Percentiles rank a stretch among this genome's conserved stretches.
Evolutionary conservation across 805 yeast genomes (phyloP).

Genomic region (Ogataea nakhonphanomensis): DNA sequence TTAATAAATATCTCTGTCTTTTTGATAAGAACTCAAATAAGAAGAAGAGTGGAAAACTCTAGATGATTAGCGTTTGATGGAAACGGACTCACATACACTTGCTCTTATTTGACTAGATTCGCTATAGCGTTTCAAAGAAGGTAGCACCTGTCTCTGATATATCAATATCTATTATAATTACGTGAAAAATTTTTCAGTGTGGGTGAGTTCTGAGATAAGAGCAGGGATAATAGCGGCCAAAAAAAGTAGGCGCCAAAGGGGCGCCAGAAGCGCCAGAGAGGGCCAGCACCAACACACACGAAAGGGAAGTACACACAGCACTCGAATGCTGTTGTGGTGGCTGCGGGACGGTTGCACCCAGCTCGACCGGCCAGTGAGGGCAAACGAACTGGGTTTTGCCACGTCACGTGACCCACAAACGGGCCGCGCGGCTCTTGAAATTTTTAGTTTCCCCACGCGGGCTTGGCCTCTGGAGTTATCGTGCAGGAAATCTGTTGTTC

Average conservation of each 20-base stretch:
- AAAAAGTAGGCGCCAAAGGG: background rate
- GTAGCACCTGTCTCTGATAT: conserved; percentile 5
- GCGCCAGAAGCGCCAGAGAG: no score
- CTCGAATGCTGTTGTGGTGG: no score
- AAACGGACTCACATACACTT: conserved; percentile 7
- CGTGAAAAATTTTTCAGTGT: conserved; percentile 9
- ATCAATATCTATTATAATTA: conserved; percentile 6
- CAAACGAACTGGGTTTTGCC: no score
- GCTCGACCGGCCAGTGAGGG: no score
- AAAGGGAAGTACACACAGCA: no score
- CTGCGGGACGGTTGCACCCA: no score
- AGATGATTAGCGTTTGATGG: conserved; percentile 3
- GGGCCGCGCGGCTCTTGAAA: no score
- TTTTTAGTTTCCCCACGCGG: no score
- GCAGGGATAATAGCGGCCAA: background rate
- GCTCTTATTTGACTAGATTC: conserved; percentile 8
- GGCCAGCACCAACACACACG: no score
- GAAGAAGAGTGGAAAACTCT: conserved; percentile 8
- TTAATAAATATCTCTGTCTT: conserved; percentile 24
- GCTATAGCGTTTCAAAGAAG: conserved; percentile 5
- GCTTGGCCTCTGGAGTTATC: no score
- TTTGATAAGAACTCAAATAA: conserved; percentile 13
- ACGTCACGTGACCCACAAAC: no score
- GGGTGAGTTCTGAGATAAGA: background rate
- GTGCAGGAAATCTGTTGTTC: background rate